phyloP scores from a whole-genome alignment of 176 grass and related monocot genomes.

The Oryza longistaminata region DNA sequence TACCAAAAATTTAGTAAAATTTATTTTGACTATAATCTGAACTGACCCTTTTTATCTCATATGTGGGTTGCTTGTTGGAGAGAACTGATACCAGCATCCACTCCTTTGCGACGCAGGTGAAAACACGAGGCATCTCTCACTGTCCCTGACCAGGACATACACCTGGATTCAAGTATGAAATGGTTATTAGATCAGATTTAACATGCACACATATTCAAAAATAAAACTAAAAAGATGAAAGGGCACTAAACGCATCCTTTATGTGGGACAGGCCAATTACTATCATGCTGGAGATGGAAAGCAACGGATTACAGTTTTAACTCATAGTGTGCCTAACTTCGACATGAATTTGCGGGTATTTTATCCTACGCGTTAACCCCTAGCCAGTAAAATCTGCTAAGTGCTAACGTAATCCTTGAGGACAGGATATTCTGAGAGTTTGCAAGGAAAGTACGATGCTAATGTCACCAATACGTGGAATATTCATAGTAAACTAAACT shows the following conservation, averaged over 20 bases:
- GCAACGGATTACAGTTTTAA: not conserved
- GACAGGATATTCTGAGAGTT: not conserved
- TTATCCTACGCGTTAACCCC: conserved; percentile 5
- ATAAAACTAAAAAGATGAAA: not conserved
- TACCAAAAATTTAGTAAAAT: no score
- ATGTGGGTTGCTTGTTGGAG: no score
- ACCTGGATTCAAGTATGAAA: no score
- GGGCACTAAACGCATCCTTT: not conserved
- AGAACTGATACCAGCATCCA: not conserved
- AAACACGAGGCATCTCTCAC: not conserved
- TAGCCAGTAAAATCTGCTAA: not conserved
- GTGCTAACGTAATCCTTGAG: not conserved
- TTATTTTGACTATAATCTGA: no score
- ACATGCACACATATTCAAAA: not conserved
- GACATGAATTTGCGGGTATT: conserved; percentile 14
- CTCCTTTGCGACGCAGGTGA: not conserved
- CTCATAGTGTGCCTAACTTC: not conserved
- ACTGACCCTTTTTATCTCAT: no score
- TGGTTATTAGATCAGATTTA: not conserved
- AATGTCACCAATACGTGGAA: not conserved
- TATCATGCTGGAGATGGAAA: not conserved
- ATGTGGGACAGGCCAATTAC: not conserved
- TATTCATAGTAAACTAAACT: not conserved
- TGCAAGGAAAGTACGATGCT: not conserved
- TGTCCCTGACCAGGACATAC: not conserved